These are phyloP conservation scores for Volvox carteri DNA, from an alignment of 163 green algal genomes.

Conservation along the genomic window DNA sequence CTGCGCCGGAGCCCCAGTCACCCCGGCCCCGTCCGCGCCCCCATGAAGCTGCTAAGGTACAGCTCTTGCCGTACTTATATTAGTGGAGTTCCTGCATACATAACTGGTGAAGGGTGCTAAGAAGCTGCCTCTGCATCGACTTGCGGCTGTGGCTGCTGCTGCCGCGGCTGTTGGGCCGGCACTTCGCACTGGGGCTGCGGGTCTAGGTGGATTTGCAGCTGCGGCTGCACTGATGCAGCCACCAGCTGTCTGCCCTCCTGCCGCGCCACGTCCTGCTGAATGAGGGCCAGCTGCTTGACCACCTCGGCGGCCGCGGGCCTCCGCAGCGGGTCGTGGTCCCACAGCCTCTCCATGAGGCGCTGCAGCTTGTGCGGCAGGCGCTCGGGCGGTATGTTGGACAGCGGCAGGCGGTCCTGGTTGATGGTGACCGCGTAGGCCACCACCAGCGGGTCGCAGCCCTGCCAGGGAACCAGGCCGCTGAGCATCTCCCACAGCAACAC, in stretches of 20 bases:
- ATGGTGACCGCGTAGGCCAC: conserved; percentile 50
- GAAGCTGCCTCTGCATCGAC: no score
- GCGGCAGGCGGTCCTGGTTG: neutral
- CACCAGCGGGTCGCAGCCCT: conserved; percentile 15
- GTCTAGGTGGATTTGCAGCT: neutral
- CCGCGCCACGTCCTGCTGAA: neutral
- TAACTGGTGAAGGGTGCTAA: no score
- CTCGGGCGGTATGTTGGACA: neutral
- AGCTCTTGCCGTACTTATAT: no score
- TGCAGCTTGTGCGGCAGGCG: conserved; percentile 23
- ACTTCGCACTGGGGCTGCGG: neutral
- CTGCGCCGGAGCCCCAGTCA: no score
- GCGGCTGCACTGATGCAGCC: neutral
- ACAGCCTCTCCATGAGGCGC: conserved; percentile 17
- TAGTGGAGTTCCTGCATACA: no score
- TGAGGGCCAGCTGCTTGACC: conserved; percentile 35
- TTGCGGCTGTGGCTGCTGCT: no score
- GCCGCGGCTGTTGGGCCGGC: no score
- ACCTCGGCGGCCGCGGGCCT: conserved; percentile 18
- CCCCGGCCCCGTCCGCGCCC: no score
- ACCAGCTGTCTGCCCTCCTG: neutral
- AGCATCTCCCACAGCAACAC: conserved; percentile 47
- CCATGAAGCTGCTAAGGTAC: no score
- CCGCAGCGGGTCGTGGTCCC: conserved; percentile 43
- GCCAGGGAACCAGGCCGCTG: conserved; percentile 13